Conservation (phyloP, 495 filamentous ascomycete genomes). For the Entonaema liquescens region DNA sequence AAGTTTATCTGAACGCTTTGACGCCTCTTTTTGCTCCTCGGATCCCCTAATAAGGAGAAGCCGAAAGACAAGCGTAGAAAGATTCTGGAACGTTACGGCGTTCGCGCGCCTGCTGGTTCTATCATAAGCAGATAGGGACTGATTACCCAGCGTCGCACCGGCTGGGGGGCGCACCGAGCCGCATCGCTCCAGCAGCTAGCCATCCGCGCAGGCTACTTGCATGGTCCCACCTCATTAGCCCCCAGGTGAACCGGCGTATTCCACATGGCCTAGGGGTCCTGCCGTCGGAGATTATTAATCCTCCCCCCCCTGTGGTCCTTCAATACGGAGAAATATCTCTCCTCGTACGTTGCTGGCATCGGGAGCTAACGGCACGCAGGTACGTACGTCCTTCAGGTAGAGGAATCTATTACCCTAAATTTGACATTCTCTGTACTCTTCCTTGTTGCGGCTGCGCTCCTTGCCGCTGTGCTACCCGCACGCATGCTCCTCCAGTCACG, state of each 20-base stretch:
- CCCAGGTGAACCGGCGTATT: constrained; percentile 15
- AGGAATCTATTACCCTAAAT: not conserved
- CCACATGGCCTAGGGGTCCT: constrained; percentile 16
- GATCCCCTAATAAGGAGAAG: not conserved
- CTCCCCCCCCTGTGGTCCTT: not conserved
- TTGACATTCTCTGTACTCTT: too few relatives aligned
- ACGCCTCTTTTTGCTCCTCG: too few relatives aligned
- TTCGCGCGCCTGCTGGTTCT: constrained; percentile 9
- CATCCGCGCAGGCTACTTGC: constrained; percentile 31
- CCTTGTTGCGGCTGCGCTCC: not conserved
- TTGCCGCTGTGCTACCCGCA: constrained; percentile 17
- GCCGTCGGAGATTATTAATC: constrained; percentile 11
- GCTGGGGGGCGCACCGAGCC: constrained; percentile 25
- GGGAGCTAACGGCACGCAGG: not conserved
- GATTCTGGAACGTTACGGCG: constrained; percentile 36
- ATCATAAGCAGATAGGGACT: constrained; percentile 16
- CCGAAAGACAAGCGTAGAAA: constrained; percentile 7
- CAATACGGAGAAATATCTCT: not conserved
- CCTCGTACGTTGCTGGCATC: not conserved
- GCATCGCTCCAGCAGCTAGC: constrained; percentile 23
- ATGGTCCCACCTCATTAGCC: constrained; percentile 24
- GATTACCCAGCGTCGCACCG: constrained; percentile 11
- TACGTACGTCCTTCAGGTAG: not conserved
- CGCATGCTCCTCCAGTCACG: constrained; percentile 10
- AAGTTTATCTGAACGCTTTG: too few relatives aligned